Percentiles rank a stretch among this genome's conserved stretches.
phyloP scores from a whole-genome alignment of 2,329 filamentous ascomycete species.

The Sporothrix brunneoviolacea region DNA sequence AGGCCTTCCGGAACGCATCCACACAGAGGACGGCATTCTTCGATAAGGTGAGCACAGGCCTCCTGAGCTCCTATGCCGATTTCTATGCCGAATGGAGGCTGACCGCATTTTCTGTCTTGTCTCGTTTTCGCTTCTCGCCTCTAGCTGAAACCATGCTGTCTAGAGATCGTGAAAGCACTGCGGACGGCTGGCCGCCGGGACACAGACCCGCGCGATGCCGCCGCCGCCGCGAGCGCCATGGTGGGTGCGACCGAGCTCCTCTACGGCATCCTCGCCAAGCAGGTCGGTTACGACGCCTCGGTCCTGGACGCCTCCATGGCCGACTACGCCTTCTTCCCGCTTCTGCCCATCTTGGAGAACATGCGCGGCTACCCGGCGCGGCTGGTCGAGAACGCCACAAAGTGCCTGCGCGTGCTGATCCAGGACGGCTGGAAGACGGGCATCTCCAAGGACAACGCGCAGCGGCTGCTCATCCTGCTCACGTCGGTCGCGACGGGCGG shows the following conservation, averaged over 20 bases:
- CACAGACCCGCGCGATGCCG: constrained; percentile 24
- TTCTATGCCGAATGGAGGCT: too few species aligned
- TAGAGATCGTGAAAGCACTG: constrained; percentile 52
- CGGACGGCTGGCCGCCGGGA: constrained; percentile 23
- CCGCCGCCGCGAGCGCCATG: constrained; percentile 37
- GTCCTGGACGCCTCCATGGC: constrained; percentile 73
- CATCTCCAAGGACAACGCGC: constrained; percentile 65
- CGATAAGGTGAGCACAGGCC: constrained; percentile 17
- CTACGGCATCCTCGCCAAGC: constrained; percentile 38
- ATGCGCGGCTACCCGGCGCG: constrained; percentile 65
- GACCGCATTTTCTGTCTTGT: too few species aligned
- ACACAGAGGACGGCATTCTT: constrained; percentile 22
- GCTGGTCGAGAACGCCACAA: constrained; percentile 68
- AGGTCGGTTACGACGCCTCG: constrained; percentile 36
- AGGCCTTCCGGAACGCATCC: constrained; percentile 20
- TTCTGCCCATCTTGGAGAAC: constrained; percentile 77
- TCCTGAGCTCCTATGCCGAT: too few species aligned
- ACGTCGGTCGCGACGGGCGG: constrained; percentile 73
- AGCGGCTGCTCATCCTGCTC: constrained; percentile 79
- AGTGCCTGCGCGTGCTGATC: constrained; percentile 68
- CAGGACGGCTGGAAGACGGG: constrained; percentile 69
- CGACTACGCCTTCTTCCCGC: constrained; percentile 91
- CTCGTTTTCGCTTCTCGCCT: too few species aligned
- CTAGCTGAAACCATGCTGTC: constrained; percentile 58
- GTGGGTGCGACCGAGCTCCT: constrained; percentile 40